Base-by-base conservation (phyloP, 2,329 filamentous ascomycete species). In the Microcyclosporella mali region DNA sequence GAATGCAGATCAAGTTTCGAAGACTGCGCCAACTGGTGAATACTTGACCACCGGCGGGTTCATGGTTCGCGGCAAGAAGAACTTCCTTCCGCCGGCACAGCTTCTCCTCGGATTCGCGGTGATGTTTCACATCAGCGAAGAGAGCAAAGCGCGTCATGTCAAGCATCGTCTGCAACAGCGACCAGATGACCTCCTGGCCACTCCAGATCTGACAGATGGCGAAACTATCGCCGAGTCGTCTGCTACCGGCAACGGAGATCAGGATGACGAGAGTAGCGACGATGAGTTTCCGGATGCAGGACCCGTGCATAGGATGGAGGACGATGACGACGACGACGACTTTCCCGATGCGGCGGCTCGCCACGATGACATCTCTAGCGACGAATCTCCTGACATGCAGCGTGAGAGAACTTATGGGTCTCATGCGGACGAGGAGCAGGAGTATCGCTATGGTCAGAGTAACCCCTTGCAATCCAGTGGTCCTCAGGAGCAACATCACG, bases 91-190 rank as follows among this genome's bases (percentile, higher is more conserved):
- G 0, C 90, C 92, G 1, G 84, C 88, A 6, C 88, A 90, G 57
- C 72, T 97, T 19, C 71, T 95, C 1, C 77, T 98, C 25, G 92
- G 92, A 0, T 86, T 97, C 59, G 89, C 82, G 1, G 75, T 95
- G 33, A 74, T 94, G 65, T 98, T 94, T 65, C 83, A 81, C 56
- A 83, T 97, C 40, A 94, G 87, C 56, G 85, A 94, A 43, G 85
- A 89, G 57, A 95, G 88, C 66, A 85, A 88, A 62, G 76, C 74
- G 3, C 84, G 80, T 44, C 89, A 95, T 63, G 73, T 81, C 32
- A 90, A 86, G 62, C 84, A 94, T 61, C 74, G 82, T 41, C 52
- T 82, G 27, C 68, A 73, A n/a, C 41, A 46, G 17, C 46, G 43
- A 11, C 51, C 51, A 3, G 54, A 53, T 14, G 36, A 56, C 39